Base-by-base conservation (phyloP, 257 asterid genomes). In the Petrea volubilis region DNA sequence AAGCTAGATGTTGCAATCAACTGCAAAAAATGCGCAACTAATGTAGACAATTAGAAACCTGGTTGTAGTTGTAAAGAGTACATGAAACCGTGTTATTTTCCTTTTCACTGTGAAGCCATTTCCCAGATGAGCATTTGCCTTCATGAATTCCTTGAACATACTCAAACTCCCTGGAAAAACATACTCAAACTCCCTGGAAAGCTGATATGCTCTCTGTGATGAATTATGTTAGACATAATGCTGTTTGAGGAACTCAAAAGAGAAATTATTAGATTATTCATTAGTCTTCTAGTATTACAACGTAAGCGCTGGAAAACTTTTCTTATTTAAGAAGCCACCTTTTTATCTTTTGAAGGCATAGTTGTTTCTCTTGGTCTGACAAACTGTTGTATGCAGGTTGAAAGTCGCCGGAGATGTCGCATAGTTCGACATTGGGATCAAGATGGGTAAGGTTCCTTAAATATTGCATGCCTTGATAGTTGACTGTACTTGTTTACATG, bases 371-470 rank as follows among this genome's bases (percentile, higher is more conserved):
- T 31, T 12, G 5, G 62, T 71, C 65, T 77, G 28, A 74, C 47
- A 36, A 73, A 70, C 64, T 73, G 60, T 49, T 68, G 34, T 69
- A 18, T 50, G 85, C 89, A 95, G 99, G 87, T 92, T 78, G 94
- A 95, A 85, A 88, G 99, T 77, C 94, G 96, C 46, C 79, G 98
- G 60, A 88, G 99, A 90, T 95, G 96, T 70, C 90, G 78, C 67
- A 85, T 92, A 41, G 49, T 87, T 74, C 97, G 74, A 27, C 78
- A 83, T 74, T 90, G 98, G 98, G 96, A 84, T 80, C 99, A 95
- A 83, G 99, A 95, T 52, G 98, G 99, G 99, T 95, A 75, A 86
- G 81, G 68, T 67, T 68, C 46, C 15, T 72, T 51, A 12, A 4
- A 47, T 4, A 47, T 17, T 67, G 40, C 15, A 31, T 67, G 29